These are phyloP conservation scores for Scutellaria baicalensis DNA, from an alignment of 257 asterid species.

Conservation along the genomic window DNA sequence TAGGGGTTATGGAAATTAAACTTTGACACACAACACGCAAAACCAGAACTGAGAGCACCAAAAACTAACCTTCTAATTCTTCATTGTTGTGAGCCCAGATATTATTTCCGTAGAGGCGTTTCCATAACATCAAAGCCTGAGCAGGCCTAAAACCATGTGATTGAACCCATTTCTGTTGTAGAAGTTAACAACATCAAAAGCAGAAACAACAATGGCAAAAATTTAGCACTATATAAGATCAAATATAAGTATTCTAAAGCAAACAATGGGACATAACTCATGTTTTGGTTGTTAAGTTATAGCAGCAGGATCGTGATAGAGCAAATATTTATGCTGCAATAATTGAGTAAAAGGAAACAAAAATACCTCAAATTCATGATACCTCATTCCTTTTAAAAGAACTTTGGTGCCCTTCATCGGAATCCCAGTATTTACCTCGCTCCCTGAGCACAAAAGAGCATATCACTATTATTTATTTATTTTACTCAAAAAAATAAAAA, in stretches of 20 bases:
- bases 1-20: not conserved
- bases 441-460: slow-evolving; percentile 18
- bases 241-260: not conserved
- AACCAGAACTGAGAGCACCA: not conserved
- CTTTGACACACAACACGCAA: not conserved
- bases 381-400: slow-evolving; percentile 75
- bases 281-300: too few species aligned
- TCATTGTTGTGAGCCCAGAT: slow-evolving; percentile 65
- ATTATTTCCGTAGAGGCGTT: slow-evolving; percentile 69
- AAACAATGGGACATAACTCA: not conserved
- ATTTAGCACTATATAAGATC: not conserved
- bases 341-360: not conserved
- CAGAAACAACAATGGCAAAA: not conserved
- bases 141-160: slow-evolving; percentile 79
- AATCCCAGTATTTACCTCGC: slow-evolving; percentile 20
- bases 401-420: slow-evolving; percentile 48
- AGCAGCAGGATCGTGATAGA: not conserved
- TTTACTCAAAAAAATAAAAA: not conserved
- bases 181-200: slow-evolving; percentile 10
- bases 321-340: not conserved
- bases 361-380: slow-evolving; percentile 68
- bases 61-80: slow-evolving; percentile 63
- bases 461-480: not conserved
- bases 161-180: slow-evolving; percentile 75
- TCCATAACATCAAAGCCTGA: slow-evolving; percentile 98